phyloP scores from a whole-genome alignment of 192 early-diverging fungal genomes.

The Coemansia biformis region DNA sequence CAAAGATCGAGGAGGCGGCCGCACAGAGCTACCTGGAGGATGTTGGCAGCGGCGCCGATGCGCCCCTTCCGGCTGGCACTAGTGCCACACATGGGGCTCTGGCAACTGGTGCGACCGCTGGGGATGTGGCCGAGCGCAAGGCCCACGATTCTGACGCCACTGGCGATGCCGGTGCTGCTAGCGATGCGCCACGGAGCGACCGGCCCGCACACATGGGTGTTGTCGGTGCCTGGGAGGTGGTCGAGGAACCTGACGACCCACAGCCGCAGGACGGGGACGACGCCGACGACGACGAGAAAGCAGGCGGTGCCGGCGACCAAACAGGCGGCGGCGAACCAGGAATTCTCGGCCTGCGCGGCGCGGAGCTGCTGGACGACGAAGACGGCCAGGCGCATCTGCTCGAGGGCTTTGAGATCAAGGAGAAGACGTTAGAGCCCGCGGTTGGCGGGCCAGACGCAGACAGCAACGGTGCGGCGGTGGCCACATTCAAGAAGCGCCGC shows the following conservation, averaged over 20 bases:
- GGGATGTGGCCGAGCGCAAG: neutral
- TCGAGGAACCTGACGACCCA: slow-evolving; percentile 16
- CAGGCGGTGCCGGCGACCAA: no score
- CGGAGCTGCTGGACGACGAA: slow-evolving; percentile 30
- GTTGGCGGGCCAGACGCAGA: neutral
- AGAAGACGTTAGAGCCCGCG: slow-evolving; percentile 17
- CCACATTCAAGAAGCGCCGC: slow-evolving; percentile 41
- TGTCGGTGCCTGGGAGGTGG: slow-evolving; percentile 42
- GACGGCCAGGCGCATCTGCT: slow-evolving; percentile 5
- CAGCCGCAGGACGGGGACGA: neutral
- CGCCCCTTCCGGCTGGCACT: no score
- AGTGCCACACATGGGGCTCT: no score
- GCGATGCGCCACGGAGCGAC: neutral
- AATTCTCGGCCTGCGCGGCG: slow-evolving; percentile 12
- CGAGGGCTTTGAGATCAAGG: slow-evolving; percentile 29
- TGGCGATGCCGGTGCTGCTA: no score
- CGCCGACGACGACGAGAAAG: no score
- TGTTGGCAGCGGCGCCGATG: slow-evolving; percentile 7
- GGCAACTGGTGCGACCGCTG: neutral
- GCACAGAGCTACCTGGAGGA: slow-evolving; percentile 23
- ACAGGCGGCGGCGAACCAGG: no score
- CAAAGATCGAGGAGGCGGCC: slow-evolving; percentile 61
- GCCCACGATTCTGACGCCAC: no score
- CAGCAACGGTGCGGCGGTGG: no score
- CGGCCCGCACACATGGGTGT: slow-evolving; percentile 26